These are phyloP conservation scores for Xylaria palmicola DNA, from an alignment of 495 filamentous ascomycete species.

Conservation along the genomic window DNA sequence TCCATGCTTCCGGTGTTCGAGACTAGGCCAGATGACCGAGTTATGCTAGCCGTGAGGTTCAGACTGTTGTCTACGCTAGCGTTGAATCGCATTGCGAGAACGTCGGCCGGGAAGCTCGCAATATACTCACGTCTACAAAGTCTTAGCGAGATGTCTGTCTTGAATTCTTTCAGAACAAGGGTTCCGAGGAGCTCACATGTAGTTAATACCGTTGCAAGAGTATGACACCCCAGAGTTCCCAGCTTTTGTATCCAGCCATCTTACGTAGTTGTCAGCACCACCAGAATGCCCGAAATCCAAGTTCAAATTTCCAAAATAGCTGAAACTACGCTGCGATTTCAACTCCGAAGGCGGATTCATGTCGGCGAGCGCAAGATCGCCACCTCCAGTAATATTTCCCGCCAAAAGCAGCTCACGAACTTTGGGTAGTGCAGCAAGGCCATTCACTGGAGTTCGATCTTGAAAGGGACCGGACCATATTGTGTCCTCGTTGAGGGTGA, in stretches of 20 bases:
- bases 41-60: conserved; percentile 12
- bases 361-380: conserved; percentile 36
- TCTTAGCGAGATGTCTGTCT: background rate
- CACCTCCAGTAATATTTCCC: conserved; percentile 42
- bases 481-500: conserved; percentile 49
- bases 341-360: conserved; percentile 44
- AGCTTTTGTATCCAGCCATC: conserved; percentile 37
- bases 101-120: conserved; percentile 38
- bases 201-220: conserved; percentile 6
- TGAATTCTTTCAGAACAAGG: background rate
- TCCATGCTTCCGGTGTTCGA: background rate
- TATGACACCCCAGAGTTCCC: conserved; percentile 15
- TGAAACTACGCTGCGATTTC: conserved; percentile 42
- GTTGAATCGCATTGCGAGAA: conserved; percentile 36
- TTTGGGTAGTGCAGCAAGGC: conserved; percentile 32
- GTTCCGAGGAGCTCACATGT: conserved; percentile 1
- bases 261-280: conserved; percentile 35
- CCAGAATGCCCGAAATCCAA: conserved; percentile 44
- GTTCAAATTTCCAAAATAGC: conserved; percentile 45
- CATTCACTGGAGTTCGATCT: conserved; percentile 41
- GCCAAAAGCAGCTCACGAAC: conserved; percentile 43
- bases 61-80: conserved; percentile 24
- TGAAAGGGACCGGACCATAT: conserved; percentile 52
- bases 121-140: conserved; percentile 29
- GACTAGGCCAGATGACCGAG: conserved; percentile 11